Percentiles rank a stretch among this genome's conserved stretches.
These are phyloP conservation scores for Lactarius hatsudake DNA, from an alignment of 768 basidiomycete species.

Conservation along the genomic window DNA sequence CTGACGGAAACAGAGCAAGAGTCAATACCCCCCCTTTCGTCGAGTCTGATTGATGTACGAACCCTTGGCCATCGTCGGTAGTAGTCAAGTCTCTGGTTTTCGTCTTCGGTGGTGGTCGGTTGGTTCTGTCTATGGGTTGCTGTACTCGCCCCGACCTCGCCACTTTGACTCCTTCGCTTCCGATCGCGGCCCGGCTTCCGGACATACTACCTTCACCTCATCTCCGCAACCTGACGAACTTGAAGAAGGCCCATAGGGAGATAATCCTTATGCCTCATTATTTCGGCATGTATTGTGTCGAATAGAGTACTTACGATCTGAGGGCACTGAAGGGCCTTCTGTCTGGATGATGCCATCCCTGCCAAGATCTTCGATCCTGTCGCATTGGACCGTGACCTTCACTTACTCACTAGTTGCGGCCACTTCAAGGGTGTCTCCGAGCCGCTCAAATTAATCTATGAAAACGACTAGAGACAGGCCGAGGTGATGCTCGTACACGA, in stretches of 20 bases:
- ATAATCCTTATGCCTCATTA: no score
- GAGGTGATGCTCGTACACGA: constrained; percentile 31
- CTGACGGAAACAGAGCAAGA: constrained; percentile 40
- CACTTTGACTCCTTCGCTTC: constrained; percentile 1
- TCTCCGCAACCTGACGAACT: no score
- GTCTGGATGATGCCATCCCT: no score
- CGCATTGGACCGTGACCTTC: constrained; percentile 70
- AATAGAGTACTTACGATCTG: no score
- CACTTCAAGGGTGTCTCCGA: constrained; percentile 71
- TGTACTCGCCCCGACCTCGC: background rate
- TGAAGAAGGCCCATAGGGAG: no score
- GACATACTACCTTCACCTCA: no score
- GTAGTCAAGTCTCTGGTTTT: background rate
- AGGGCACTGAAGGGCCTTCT: no score
- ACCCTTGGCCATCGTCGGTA: constrained; percentile 37
- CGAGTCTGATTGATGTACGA: constrained; percentile 15
- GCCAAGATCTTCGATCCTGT: constrained; percentile 64
- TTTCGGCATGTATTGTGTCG: no score
- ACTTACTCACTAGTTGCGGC: constrained; percentile 75
- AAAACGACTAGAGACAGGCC: constrained; percentile 48
- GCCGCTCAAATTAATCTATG: constrained; percentile 79
- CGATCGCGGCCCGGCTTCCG: background rate
- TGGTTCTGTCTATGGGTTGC: background rate
- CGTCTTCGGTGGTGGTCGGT: background rate
- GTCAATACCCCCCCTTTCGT: background rate